A percentile compares a stretch with the other conserved stretches of the same genome.
These are phyloP conservation scores for Davidsoniella virescens DNA, from an alignment of 2,329 filamentous ascomycete species.

Conservation along the genomic window DNA sequence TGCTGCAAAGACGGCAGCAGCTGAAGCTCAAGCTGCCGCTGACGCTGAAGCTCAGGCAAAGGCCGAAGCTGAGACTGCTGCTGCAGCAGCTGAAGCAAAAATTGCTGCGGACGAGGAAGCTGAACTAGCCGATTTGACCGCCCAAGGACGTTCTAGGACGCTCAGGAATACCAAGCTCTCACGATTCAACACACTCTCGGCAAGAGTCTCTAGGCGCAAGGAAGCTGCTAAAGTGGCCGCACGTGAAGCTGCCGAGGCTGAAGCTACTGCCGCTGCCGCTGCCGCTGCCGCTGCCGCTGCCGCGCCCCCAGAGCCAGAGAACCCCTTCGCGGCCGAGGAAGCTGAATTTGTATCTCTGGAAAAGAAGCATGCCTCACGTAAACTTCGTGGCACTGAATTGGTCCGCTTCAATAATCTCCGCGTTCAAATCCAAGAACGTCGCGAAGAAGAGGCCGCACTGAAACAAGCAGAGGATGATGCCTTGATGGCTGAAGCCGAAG, in stretches of 20 bases:
- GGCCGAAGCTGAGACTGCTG: constrained; percentile 1
- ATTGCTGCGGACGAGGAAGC: constrained; percentile 2
- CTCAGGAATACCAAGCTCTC: background rate
- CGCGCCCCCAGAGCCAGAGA: background rate
- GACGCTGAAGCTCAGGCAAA: constrained; percentile 1
- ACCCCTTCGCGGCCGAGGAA: constrained; percentile 26
- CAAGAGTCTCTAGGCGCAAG: background rate
- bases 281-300: background rate
- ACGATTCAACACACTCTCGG: constrained; percentile 2
- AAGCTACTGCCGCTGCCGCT: background rate
- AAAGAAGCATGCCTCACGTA: constrained; percentile 23
- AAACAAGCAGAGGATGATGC: constrained; percentile 5
- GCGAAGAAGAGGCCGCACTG: constrained; percentile 3
- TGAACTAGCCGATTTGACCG: background rate
- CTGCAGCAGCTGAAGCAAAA: background rate
- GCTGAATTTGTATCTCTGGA: constrained; percentile 38
- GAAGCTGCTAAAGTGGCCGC: background rate
- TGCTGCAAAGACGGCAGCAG: constrained; percentile 5
- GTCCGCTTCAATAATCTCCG: constrained; percentile 10
- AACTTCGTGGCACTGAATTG: constrained; percentile 9
- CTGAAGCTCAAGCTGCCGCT: background rate
- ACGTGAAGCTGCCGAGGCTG: constrained; percentile 3
- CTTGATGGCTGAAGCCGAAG: constrained; percentile 1
- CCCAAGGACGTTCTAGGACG: background rate
- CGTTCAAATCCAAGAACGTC: constrained; percentile 2